Conservation (phyloP, 1,284 basidiomycete species). For the Hypsizygus ulmarius region DNA sequence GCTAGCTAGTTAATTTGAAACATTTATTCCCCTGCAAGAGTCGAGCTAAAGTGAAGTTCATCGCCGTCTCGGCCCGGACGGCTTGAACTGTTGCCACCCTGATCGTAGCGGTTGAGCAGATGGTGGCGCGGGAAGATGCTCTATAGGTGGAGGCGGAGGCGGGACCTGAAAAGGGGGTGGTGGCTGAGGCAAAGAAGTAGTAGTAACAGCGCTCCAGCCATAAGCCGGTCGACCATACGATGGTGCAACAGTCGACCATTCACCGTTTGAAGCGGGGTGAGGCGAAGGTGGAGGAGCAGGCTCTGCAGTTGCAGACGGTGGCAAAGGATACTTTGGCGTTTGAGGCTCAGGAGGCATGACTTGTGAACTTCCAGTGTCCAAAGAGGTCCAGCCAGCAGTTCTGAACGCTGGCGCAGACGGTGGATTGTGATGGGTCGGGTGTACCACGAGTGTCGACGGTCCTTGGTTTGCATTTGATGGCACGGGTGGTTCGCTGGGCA, state of each 20-base stretch:
- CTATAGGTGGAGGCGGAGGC: conserved; percentile 13
- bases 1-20: conserved; percentile 33
- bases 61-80: conserved; percentile 24
- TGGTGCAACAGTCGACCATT: neutral
- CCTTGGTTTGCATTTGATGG: conserved; percentile 19
- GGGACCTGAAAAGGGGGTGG: neutral
- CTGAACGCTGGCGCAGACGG: conserved; percentile 44
- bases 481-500: conserved; percentile 12
- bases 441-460: conserved; percentile 18
- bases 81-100: conserved; percentile 59
- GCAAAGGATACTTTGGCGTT: conserved; percentile 18
- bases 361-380: conserved; percentile 43
- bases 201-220: neutral
- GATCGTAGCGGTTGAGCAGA: conserved; percentile 26
- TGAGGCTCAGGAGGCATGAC: conserved; percentile 18
- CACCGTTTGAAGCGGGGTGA: neutral
- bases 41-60: conserved; percentile 9
- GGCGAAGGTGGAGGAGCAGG: neutral
- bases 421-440: conserved; percentile 11
- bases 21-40: conserved; percentile 9
- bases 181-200: neutral
- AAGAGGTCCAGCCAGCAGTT: conserved; percentile 57
- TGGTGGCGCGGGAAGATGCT: conserved; percentile 15
- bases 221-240: neutral
- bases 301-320: conserved; percentile 17